Conservation (phyloP, 1,139 yeast genomes). For the Hansenula sp. region DNA sequence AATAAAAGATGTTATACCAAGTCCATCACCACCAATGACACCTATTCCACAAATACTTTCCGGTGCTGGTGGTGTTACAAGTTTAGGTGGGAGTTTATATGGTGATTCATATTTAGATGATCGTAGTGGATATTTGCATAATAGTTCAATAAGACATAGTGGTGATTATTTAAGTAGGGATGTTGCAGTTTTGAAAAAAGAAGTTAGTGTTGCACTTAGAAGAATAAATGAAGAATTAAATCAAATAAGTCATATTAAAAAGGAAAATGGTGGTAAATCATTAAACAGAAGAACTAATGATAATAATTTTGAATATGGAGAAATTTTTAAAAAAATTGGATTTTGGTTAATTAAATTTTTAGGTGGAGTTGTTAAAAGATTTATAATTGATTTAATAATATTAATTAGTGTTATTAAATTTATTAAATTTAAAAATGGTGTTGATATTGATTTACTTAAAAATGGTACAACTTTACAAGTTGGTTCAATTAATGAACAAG, state of each 20-base stretch:
- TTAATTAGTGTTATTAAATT: slow-evolving; percentile 16
- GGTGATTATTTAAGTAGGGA: slow-evolving; percentile 13
- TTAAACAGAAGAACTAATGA: not conserved
- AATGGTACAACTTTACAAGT: not conserved
- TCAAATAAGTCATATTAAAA: slow-evolving; percentile 4
- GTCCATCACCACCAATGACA: slow-evolving; percentile 15
- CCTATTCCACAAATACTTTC: slow-evolving; percentile 7
- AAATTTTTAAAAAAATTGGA: slow-evolving; percentile 8
- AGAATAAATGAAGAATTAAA: slow-evolving; percentile 17
- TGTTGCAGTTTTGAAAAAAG: slow-evolving; percentile 17
- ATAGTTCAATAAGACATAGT: slow-evolving; percentile 1
- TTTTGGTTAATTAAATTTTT: slow-evolving; percentile 5
- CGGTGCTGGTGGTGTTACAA: slow-evolving; percentile 1
- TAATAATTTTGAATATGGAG: not conserved
- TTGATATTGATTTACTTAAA: slow-evolving; percentile 7
- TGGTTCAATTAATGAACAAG: not conserved
- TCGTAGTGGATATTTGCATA: slow-evolving; percentile 9
- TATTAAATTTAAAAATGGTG: slow-evolving; percentile 15
- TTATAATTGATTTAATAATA: slow-evolving; percentile 14
- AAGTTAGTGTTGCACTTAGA: slow-evolving; percentile 15
- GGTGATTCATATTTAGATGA: slow-evolving; percentile 8
- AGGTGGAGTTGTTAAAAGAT: slow-evolving; percentile 10
- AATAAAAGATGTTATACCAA: slow-evolving; percentile 45
- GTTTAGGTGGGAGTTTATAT: slow-evolving; percentile 7
- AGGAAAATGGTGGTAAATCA: not conserved